These are phyloP conservation scores for Mangifera indica DNA, from an alignment of 345 rosid genomes.

Conservation along the genomic window DNA sequence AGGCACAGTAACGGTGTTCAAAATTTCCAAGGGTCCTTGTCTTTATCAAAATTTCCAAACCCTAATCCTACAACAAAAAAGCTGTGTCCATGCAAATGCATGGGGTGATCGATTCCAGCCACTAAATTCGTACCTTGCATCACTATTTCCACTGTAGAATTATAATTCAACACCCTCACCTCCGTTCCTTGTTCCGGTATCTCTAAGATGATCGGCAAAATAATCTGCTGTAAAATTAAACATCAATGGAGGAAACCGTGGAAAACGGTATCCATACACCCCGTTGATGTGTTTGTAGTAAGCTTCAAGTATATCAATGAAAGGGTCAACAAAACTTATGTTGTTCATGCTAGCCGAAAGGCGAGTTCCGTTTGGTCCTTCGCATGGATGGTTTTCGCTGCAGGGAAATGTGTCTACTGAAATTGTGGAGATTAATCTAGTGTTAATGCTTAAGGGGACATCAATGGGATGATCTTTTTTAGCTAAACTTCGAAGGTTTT, in stretches of 20 bases:
- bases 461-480: slow-evolving; percentile 23
- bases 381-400: slow-evolving; percentile 20
- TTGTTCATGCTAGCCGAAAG: slow-evolving; percentile 42
- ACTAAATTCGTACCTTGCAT: slow-evolving; percentile 35
- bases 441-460: slow-evolving; percentile 39
- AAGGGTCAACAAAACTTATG: slow-evolving; percentile 26
- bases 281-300: slow-evolving; percentile 30
- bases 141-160: slow-evolving; percentile 27
- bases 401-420: slow-evolving; percentile 37
- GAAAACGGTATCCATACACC: slow-evolving; percentile 22
- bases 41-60: slow-evolving; percentile 26
- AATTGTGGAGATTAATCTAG: slow-evolving; percentile 32
- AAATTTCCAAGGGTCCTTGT: slow-evolving; percentile 18
- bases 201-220: slow-evolving; percentile 13
- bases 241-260: slow-evolving; percentile 18
- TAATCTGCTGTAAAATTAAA: slow-evolving; percentile 28
- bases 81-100: slow-evolving; percentile 36
- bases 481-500: slow-evolving; percentile 26
- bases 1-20: slow-evolving; percentile 33
- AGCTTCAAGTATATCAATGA: slow-evolving; percentile 27
- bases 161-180: slow-evolving; percentile 19
- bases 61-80: slow-evolving; percentile 32
- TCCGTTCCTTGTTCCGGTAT: slow-evolving; percentile 22
- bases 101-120: slow-evolving; percentile 30
- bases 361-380: slow-evolving; percentile 19